Evolutionary conservation across 2,329 filamentous ascomycete genomes (phyloP).

Genomic region (Pyrenophora teres): DNA sequence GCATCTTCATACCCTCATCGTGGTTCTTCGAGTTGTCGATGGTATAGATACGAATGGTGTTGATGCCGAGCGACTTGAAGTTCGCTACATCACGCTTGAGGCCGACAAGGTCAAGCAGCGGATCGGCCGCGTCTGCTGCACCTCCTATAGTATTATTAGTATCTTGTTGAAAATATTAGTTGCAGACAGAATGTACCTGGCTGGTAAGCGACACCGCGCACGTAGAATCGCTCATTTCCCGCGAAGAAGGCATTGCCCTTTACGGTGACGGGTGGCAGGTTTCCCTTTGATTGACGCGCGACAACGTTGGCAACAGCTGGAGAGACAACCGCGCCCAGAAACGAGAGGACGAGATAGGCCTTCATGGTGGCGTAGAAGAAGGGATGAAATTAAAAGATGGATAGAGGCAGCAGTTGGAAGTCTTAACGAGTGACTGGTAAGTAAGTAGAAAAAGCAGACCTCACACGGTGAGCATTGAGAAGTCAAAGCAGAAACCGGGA

Average conservation of each 20-base stretch:
- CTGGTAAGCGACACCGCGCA: constrained; percentile 68
- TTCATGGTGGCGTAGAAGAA: constrained; percentile 35
- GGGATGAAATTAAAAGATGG: constrained; percentile 35
- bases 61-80: constrained; percentile 85
- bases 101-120: constrained; percentile 69
- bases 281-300: constrained; percentile 41
- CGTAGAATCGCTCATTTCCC: constrained; percentile 63
- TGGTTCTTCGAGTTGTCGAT: constrained; percentile 85
- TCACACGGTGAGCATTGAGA: constrained; percentile 37
- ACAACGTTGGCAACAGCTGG: constrained; percentile 32
- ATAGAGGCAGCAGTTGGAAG: constrained; percentile 28
- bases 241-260: constrained; percentile 69
- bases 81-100: constrained; percentile 79
- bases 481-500: constrained; percentile 21
- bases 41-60: constrained; percentile 90
- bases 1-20: constrained; percentile 79
- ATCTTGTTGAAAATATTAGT: constrained; percentile 44
- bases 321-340: constrained; percentile 32
- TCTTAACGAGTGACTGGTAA: constrained; percentile 47
- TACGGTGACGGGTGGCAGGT: constrained; percentile 60
- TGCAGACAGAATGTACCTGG: constrained; percentile 54
- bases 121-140: constrained; percentile 60
- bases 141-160: constrained; percentile 45
- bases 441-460: constrained; percentile 25
- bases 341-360: constrained; percentile 33